phyloP scores from a whole-genome alignment of 176 grass and related monocot species.

The Bromus sterilis region DNA sequence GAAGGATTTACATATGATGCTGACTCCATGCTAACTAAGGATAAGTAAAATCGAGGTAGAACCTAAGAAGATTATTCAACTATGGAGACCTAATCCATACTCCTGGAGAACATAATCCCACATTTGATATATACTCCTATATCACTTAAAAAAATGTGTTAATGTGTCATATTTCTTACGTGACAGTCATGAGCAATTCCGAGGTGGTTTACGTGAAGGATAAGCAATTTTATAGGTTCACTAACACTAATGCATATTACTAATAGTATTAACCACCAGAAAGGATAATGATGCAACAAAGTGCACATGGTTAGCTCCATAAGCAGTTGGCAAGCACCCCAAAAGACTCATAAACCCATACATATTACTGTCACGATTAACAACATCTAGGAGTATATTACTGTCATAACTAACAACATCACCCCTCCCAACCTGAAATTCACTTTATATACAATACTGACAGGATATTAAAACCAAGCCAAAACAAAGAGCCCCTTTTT shows the following conservation, averaged over 20 bases:
- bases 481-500: background rate
- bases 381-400: background rate
- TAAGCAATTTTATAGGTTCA: background rate
- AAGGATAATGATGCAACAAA: background rate
- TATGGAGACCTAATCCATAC: background rate
- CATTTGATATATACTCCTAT: background rate
- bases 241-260: background rate
- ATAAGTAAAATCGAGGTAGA: background rate
- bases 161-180: background rate
- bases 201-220: background rate
- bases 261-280: background rate
- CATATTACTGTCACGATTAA: background rate
- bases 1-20: background rate
- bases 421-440: background rate
- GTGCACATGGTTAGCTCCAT: background rate
- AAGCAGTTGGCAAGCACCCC: background rate
- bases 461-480: background rate
- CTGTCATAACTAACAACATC: background rate
- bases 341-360: background rate
- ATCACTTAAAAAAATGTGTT: background rate
- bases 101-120: background rate
- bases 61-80: background rate
- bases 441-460: background rate
- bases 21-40: background rate
- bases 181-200: background rate